Evolutionary conservation across 257 asterid genomes (phyloP).

Genomic region (Vinca minor): DNA sequence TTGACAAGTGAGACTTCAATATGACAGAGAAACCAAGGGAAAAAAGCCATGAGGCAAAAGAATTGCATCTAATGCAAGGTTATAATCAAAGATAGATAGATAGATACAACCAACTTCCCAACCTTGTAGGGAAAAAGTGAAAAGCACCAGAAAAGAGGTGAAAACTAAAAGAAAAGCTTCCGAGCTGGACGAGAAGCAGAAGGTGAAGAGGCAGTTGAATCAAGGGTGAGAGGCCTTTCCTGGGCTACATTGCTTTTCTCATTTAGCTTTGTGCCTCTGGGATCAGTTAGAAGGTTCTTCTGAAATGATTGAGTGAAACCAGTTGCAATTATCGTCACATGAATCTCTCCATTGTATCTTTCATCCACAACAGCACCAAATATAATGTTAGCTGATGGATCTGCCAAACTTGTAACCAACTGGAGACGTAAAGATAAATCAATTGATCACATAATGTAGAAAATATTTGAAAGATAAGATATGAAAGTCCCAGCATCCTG

Average conservation of each 20-base stretch:
- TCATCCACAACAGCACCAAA: constrained; percentile 99
- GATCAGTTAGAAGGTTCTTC: constrained; percentile 70
- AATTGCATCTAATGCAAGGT: constrained; percentile 5
- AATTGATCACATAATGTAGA: background rate
- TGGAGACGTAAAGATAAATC: constrained; percentile 19
- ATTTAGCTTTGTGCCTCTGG: constrained; percentile 54
- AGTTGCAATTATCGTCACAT: constrained; percentile 91
- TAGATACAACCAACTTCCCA: background rate
- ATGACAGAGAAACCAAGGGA: background rate
- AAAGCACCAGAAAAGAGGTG: background rate
- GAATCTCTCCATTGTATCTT: constrained; percentile 85
- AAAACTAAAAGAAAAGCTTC: constrained; percentile 40
- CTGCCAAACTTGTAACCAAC: constrained; percentile 98
- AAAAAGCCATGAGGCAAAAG: background rate
- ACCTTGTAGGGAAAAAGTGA: constrained; percentile 1
- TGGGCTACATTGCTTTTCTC: constrained; percentile 33
- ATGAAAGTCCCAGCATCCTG: no score
- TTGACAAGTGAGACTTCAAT: background rate
- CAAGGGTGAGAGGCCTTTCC: constrained; percentile 33
- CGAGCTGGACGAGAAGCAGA: constrained; percentile 28
- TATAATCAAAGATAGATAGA: constrained; percentile 1
- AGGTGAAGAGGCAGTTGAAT: constrained; percentile 27
- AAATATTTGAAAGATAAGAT: no score
- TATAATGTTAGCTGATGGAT: constrained; percentile 90
- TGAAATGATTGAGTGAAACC: constrained; percentile 89